Evolutionary conservation across 495 filamentous ascomycete species (phyloP), one percentile per base, ranked within the genome.

Genomic region (Penicillium maclennaniae): DNA sequence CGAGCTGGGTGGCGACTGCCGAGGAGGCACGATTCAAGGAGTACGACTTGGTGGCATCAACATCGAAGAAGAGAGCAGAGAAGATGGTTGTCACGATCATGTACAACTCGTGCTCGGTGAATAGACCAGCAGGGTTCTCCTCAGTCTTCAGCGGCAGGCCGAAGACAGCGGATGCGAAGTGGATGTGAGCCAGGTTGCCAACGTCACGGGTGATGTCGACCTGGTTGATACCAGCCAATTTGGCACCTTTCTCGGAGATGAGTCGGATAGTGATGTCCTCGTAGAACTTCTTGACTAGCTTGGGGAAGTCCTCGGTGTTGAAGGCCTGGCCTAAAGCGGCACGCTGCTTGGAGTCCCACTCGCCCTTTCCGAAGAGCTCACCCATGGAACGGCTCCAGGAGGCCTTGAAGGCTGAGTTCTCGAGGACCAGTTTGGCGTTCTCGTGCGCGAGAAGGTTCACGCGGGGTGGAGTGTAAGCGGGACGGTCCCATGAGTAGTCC

Each of bases 51-150:
- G 73, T 66, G 7, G 71, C 62, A 36, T 84, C 81, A 1, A 78
- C 52, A 45, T 83, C 81, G 55, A 80, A 78, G 71, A 81, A 83
- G 27, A 82, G 69, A 53, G 72, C 74, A 21, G 66, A 68, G 61
- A 83, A 91, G 49, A 91, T 78, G 25, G 84, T 75, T 0, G 87
- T 77, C 7, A 95, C 71, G n/a, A 85, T 81, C 68, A 81, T 83
- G 68, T 90, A 91, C 53, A 93, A 70, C 69, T 93, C 88, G 36
- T 92, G 81, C 58, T 88, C 86, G 7, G 83, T 87, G 71, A 90
- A 92, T 31, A 89, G 70, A 6, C 87, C 87, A 53, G 79, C 79
- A 10, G 83, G 76, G 60, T 85, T 82, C 25, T 84, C 79, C 53
- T 83, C 79, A 34, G 81, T 85, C 71, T 88, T 87, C 53, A 95